Base-by-base conservation (phyloP, 176 grass and related monocot species). In the Carex parvula region DNA sequence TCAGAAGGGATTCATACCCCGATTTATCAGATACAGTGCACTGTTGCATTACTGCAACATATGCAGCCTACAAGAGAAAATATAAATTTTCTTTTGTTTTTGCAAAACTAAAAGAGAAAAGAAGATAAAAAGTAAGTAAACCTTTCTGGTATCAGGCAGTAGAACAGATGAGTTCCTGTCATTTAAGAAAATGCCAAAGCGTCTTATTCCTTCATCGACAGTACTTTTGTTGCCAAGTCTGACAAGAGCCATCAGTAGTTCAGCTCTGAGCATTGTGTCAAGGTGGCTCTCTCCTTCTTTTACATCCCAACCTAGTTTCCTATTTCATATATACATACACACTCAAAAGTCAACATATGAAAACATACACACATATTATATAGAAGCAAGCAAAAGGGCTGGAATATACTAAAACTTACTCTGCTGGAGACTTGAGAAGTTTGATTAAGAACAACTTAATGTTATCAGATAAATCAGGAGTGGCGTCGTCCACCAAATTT, bases 241-340 rank as follows among this genome's bases (percentile, higher is more conserved):
- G 32, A 94, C 89, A 88, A 94, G 91, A 69, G 89, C 88, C 84
- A n/a, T 80, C 82, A 97, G 89, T 65, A 97, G 79, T 60, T 87
- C 3, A 76, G 85, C 77, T 90, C 94, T 97, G 58, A 97, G 89
- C 91, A 97, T 92, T 41, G 74, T 84, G 83, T 93, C 86, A 64
- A 94, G 83, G 88, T 97, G 86, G 60, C 79, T 90, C 74, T 97
- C 94, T 68, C 84, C 63, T 17, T 86, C 70, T 57, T 93, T 97
- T 29, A 54, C 86, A 57, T 94, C 91, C 95, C 95, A 98, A 53
- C 91, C 95, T 84, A 98, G 89, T 59, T 87, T 98, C 85, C 95
- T 98, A 85, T 81, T 70, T 81, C n/a, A 30, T 64, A 39, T 39
- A 39, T 39, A 35, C 3, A 39, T 0, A 39, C 37, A 39, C 37